Evolutionary conservation across 2,329 filamentous ascomycete genomes (phyloP).

Genomic region (Zymoseptoria tritici): DNA sequence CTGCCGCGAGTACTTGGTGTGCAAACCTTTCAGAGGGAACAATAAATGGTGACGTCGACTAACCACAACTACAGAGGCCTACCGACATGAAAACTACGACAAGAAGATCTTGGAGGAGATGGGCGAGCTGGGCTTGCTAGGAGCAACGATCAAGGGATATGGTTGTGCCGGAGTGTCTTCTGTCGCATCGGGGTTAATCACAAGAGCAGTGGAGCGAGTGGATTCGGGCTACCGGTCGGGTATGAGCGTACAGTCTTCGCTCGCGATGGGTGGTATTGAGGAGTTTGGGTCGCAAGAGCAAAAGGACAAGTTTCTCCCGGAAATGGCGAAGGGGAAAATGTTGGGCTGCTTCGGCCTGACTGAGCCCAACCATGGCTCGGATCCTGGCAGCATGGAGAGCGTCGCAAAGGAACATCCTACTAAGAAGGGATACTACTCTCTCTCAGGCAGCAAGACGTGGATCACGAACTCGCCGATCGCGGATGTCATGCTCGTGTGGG

Average conservation of each 20-base stretch:
- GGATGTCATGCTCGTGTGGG: slow-evolving; percentile 82
- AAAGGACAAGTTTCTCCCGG: slow-evolving; percentile 74
- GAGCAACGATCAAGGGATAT: slow-evolving; percentile 79
- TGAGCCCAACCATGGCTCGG: slow-evolving; percentile 87
- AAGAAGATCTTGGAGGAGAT: slow-evolving; percentile 80
- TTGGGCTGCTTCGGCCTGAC: slow-evolving; percentile 84
- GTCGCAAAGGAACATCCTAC: slow-evolving; percentile 74
- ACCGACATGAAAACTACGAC: slow-evolving; percentile 81
- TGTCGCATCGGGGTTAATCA: slow-evolving; percentile 83
- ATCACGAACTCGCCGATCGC: slow-evolving; percentile 91
- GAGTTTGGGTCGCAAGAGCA: slow-evolving; percentile 81
- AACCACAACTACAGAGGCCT: slow-evolving; percentile 55
- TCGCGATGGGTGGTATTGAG: slow-evolving; percentile 89
- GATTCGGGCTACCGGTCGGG: slow-evolving; percentile 87
- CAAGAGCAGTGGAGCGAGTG: slow-evolving; percentile 80
- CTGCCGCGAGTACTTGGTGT: slow-evolving; percentile 77
- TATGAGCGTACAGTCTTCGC: slow-evolving; percentile 86
- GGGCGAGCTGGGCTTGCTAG: slow-evolving; percentile 83
- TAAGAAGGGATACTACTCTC: slow-evolving; percentile 71
- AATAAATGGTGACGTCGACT: slow-evolving; percentile 1
- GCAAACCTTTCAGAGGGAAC: slow-evolving; percentile 1
- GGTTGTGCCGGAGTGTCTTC: slow-evolving; percentile 82
- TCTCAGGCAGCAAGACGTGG: slow-evolving; percentile 86
- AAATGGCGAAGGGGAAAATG: slow-evolving; percentile 73
- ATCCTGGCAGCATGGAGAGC: slow-evolving; percentile 87